These are phyloP conservation scores for Cephalotrichum gorgonifer DNA, from an alignment of 2,329 filamentous ascomycete genomes.

Conservation along the genomic window DNA sequence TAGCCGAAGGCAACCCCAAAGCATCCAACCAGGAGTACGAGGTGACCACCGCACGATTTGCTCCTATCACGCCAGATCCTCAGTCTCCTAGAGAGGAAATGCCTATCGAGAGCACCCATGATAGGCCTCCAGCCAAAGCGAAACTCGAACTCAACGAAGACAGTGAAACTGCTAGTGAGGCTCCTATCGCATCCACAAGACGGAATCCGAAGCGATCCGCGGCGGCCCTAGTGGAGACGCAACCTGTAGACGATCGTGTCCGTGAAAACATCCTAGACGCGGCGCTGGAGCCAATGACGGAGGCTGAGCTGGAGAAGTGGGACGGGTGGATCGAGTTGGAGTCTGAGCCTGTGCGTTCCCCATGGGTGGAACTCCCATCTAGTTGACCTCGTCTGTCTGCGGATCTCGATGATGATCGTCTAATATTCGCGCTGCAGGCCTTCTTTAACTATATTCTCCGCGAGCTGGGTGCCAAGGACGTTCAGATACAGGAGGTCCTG, in stretches of 20 bases:
- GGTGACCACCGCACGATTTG: background rate
- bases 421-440: conserved; percentile 34
- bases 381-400: background rate
- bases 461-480: conserved; percentile 63
- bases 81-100: background rate
- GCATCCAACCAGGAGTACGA: background rate
- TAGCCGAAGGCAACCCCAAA: too few relatives aligned
- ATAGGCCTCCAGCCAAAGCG: background rate
- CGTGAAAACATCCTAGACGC: conserved; percentile 32
- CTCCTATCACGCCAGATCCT: background rate
- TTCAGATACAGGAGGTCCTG: conserved; percentile 69
- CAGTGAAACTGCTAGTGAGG: too few relatives aligned
- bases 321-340: conserved; percentile 76
- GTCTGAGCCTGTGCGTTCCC: conserved; percentile 62
- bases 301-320: conserved; percentile 50
- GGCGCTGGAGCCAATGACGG: conserved; percentile 34
- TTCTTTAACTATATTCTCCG: conserved; percentile 80
- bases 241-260: conserved; percentile 1
- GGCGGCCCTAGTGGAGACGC: background rate
- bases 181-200: background rate
- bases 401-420: background rate
- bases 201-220: conserved; percentile 7
- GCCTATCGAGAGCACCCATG: background rate
- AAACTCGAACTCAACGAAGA: background rate
- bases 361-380: background rate